Evolutionary conservation across 345 rosid species (phyloP).

Genomic region (Nephelium lappaceum): DNA sequence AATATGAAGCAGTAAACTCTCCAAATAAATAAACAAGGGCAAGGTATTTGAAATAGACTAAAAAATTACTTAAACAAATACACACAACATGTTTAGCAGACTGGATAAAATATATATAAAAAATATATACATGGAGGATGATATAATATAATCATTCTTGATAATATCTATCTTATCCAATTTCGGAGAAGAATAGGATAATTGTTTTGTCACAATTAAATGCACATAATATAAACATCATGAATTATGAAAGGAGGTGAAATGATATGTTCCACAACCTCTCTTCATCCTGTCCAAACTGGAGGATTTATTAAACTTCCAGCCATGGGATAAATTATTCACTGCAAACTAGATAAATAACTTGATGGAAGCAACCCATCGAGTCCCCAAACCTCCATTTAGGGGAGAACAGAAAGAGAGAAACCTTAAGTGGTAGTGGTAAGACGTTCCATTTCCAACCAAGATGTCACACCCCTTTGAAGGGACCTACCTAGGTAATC

Average conservation of each 20-base stretch:
- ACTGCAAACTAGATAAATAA: background rate
- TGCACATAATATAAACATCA: background rate
- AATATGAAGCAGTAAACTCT: background rate
- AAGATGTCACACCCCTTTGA: background rate
- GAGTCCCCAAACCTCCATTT: background rate
- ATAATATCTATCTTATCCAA: background rate
- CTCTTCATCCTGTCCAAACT: background rate
- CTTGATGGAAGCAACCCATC: background rate
- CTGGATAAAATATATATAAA: background rate
- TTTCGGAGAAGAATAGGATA: background rate
- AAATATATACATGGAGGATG: background rate
- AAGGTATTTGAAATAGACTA: background rate
- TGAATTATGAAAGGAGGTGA: background rate
- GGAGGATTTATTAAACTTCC: background rate
- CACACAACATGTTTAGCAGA: background rate
- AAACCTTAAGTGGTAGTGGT: background rate
- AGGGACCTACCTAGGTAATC: background rate
- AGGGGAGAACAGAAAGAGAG: background rate
- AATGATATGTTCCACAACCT: background rate
- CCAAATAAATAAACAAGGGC: slow-evolving; percentile 18
- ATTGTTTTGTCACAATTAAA: background rate
- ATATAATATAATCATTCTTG: background rate
- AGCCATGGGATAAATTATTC: background rate
- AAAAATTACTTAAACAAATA: background rate
- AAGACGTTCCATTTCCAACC: background rate